A percentile compares a stretch with the other conserved stretches of the same genome.
These are phyloP conservation scores for Boletus tylopilopsis DNA, from an alignment of 768 basidiomycete genomes.

Conservation along the genomic window DNA sequence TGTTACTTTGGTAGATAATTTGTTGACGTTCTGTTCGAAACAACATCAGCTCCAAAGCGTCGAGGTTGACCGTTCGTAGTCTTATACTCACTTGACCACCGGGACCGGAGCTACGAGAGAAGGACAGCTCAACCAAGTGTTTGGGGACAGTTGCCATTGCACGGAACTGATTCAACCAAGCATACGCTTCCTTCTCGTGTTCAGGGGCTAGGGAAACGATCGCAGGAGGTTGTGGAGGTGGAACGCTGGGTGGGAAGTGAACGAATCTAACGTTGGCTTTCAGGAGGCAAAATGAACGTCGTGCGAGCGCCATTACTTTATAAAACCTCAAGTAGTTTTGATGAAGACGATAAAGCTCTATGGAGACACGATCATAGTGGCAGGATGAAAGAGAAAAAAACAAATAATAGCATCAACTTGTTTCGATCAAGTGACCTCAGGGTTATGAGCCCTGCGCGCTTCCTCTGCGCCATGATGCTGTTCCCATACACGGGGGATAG, in stretches of 20 bases:
- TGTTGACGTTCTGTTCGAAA: constrained; percentile 72
- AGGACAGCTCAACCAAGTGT: constrained; percentile 55
- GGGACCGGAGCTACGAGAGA: constrained; percentile 79
- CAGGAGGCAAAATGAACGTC: no score
- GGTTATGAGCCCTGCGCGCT: constrained; percentile 50
- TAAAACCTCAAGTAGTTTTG: no score
- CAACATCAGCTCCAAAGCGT: not conserved
- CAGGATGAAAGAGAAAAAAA: not conserved
- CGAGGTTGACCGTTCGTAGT: not conserved
- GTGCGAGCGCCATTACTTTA: not conserved
- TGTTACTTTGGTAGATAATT: constrained; percentile 81
- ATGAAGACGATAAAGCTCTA: no score
- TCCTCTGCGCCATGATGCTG: constrained; percentile 47
- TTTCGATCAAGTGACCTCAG: constrained; percentile 49
- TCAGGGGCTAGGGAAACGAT: constrained; percentile 34
- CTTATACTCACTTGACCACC: constrained; percentile 63
- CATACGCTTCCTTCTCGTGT: constrained; percentile 45
- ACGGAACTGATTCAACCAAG: constrained; percentile 53
- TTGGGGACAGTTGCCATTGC: constrained; percentile 12
- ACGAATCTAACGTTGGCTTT: constrained; percentile 2
- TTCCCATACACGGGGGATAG: not conserved
- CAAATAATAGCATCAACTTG: constrained; percentile 36
- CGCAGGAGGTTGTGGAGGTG: constrained; percentile 45
- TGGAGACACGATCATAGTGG: no score
- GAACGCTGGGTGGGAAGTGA: constrained; percentile 35